phyloP scores from a whole-genome alignment of 148 eudicot species.

The Cornus kousa region DNA sequence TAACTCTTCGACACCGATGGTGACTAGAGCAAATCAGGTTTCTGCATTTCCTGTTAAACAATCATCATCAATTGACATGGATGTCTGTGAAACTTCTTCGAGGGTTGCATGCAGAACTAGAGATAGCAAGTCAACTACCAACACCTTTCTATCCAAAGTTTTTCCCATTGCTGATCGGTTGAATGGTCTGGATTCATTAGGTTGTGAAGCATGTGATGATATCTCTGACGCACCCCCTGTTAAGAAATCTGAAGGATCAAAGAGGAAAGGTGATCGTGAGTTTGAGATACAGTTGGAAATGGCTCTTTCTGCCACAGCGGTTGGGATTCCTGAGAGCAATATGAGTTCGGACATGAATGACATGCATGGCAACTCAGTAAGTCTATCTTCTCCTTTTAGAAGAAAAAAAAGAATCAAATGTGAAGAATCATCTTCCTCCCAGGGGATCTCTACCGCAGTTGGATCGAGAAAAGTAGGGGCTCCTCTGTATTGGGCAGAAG shows the following conservation, averaged over 20 bases:
- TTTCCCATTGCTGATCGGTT: conserved; percentile 21
- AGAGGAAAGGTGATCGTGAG: conserved; percentile 87
- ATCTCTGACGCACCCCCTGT: conserved; percentile 14
- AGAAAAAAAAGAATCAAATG: conserved; percentile 41
- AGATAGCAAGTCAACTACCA: conserved; percentile 18
- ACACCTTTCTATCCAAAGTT: conserved; percentile 17
- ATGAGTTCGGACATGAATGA: conserved; percentile 20
- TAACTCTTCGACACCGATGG: conserved; percentile 81
- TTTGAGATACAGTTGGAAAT: conserved; percentile 91
- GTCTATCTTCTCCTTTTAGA: conserved; percentile 40
- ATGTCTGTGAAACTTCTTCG: conserved; percentile 25
- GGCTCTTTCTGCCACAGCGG: conserved; percentile 78
- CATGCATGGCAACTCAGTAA: conserved; percentile 23
- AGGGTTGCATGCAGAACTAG: conserved; percentile 21
- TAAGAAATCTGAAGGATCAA: conserved; percentile 34
- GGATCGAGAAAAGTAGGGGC: conserved; percentile 90
- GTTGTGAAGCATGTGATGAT: conserved; percentile 19
- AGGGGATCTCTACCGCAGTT: conserved; percentile 76
- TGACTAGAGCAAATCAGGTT: conserved; percentile 46
- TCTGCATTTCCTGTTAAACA: conserved; percentile 28
- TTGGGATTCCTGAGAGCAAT: conserved; percentile 23
- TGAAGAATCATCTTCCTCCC: conserved; percentile 48
- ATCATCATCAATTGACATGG: conserved; percentile 26
- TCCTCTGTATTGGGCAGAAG: conserved; percentile 95
- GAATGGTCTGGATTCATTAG: conserved; percentile 22